A percentile compares a stretch with the other conserved stretches of the same genome.
phyloP scores from a whole-genome alignment of 148 eudicot species.

The Polygonum maritimum region DNA sequence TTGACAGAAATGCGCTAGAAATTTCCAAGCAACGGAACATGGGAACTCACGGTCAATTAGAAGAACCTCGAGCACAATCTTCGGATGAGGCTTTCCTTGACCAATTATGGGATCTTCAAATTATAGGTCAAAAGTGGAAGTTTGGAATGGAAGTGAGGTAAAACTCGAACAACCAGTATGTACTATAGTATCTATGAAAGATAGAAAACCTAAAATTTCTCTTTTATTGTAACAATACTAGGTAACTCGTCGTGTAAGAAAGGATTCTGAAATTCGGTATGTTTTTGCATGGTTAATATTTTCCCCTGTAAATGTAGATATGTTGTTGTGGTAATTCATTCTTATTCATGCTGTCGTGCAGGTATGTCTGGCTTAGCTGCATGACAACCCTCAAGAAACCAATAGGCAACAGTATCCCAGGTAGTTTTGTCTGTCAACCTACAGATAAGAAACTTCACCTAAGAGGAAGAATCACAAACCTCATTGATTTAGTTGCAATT shows the following conservation, averaged over 20 bases:
- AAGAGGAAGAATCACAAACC: too few relatives aligned
- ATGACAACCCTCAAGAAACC: slow-evolving; percentile 43
- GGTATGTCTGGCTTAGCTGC: slow-evolving; percentile 77
- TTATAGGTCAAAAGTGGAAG: slow-evolving; percentile 67
- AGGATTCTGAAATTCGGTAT: slow-evolving; percentile 88
- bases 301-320: not conserved
- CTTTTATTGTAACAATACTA: slow-evolving; percentile 23
- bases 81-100: slow-evolving; percentile 74
- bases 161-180: slow-evolving; percentile 1
- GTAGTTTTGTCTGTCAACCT: too few relatives aligned
- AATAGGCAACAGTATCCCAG: slow-evolving; percentile 68
- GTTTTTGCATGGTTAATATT: not conserved
- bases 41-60: slow-evolving; percentile 48
- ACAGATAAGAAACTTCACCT: too few relatives aligned
- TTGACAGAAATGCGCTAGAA: not conserved
- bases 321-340: not conserved
- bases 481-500: too few relatives aligned
- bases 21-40: not conserved
- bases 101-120: too few relatives aligned
- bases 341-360: slow-evolving; percentile 26
- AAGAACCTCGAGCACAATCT: slow-evolving; percentile 41
- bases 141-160: slow-evolving; percentile 93
- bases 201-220: slow-evolving; percentile 12
- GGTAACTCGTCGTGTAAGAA: slow-evolving; percentile 76
- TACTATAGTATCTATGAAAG: slow-evolving; percentile 1